Evolutionary conservation across 495 filamentous ascomycete genomes (phyloP).

Genomic region (Talaromyces borbonicus): DNA sequence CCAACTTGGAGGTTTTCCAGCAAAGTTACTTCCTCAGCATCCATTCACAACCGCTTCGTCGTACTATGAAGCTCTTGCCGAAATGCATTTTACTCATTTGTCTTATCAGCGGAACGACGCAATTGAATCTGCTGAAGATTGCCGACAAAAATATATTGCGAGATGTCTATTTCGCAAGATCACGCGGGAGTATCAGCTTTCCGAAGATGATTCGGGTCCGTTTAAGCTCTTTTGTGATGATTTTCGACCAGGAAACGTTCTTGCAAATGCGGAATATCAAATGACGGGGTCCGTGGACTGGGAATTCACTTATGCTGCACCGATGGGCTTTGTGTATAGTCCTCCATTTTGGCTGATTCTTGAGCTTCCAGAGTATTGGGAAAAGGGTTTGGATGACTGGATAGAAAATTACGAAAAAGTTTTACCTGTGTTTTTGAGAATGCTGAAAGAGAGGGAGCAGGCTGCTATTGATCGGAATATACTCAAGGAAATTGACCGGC

Average conservation of each 20-base stretch:
- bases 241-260: slow-evolving; percentile 17
- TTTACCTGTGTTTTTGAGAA: slow-evolving; percentile 11
- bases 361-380: slow-evolving; percentile 24
- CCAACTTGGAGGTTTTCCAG: slow-evolving; percentile 9
- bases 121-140: slow-evolving; percentile 30
- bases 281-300: slow-evolving; percentile 22
- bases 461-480: background rate
- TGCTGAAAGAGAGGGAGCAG: background rate
- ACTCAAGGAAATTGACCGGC: slow-evolving; percentile 8
- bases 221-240: slow-evolving; percentile 21
- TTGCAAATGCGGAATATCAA: slow-evolving; percentile 11
- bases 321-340: slow-evolving; percentile 24
- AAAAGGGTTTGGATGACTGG: slow-evolving; percentile 15
- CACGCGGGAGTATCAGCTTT: slow-evolving; percentile 16
- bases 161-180: slow-evolving; percentile 28
- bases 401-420: slow-evolving; percentile 5
- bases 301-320: slow-evolving; percentile 33
- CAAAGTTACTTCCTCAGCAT: slow-evolving; percentile 24
- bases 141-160: slow-evolving; percentile 32
- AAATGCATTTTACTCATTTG: slow-evolving; percentile 32
- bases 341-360: slow-evolving; percentile 38
- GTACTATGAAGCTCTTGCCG: slow-evolving; percentile 23
- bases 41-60: slow-evolving; percentile 25
- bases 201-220: slow-evolving; percentile 8
- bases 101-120: slow-evolving; percentile 32